Conservation (phyloP, 176 grass and related monocot species). For the Puccinellia tenuiflora region DNA sequence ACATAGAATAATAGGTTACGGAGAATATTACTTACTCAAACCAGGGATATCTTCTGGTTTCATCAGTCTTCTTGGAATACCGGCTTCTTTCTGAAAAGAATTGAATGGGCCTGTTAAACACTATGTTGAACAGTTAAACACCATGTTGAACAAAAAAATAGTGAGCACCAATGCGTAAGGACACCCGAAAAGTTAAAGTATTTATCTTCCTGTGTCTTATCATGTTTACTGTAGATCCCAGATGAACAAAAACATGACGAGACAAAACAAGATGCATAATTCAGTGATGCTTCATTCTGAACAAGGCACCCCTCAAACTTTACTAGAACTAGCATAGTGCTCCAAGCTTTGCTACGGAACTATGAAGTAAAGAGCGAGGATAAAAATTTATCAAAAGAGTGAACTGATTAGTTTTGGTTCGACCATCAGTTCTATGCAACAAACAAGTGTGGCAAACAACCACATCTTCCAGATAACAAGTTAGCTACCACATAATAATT, state of each 20-base stretch:
- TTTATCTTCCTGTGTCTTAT: not conserved
- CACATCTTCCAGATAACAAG: not conserved
- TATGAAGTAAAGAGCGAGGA: not conserved
- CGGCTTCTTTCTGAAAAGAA: conserved; percentile 87
- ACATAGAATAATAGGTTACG: not conserved
- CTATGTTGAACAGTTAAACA: not conserved
- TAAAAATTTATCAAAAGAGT: not conserved
- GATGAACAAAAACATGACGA: not conserved
- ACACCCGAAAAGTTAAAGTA: not conserved
- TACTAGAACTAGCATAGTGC: not conserved
- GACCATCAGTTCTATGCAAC: not conserved
- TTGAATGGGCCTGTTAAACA: conserved; percentile 6
- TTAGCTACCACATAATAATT: not conserved
- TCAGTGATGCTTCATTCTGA: not conserved
- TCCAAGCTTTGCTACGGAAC: not conserved
- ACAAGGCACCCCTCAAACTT: not conserved
- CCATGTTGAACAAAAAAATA: not conserved
- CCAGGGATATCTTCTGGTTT: conserved; percentile 95
- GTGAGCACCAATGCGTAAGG: not conserved
- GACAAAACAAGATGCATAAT: not conserved
- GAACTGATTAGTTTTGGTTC: not conserved
- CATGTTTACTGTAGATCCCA: conserved; percentile 5
- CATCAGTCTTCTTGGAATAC: conserved; percentile 75
- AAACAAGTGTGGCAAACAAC: not conserved
- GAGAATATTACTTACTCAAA: conserved; percentile 69